Conservation (phyloP, 495 filamentous ascomycete species). For the Lindgomyces ingoldianus region DNA sequence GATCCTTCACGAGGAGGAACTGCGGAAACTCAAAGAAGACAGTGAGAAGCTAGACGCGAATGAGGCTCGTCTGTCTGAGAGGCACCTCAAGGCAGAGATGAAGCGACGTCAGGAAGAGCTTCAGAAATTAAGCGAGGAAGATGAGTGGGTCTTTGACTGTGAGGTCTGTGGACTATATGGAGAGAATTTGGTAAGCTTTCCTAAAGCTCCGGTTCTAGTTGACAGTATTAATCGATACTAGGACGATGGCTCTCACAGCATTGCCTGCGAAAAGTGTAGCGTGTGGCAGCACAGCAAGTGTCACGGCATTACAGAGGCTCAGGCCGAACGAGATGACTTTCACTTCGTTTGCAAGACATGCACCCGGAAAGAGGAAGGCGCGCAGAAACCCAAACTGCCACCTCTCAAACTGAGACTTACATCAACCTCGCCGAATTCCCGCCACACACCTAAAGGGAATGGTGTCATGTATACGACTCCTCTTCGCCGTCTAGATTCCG, state of each 20-base stretch:
- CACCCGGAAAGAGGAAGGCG: constrained; percentile 64
- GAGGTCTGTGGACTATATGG: constrained; percentile 82
- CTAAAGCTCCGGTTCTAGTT: not conserved
- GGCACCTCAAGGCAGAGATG: constrained; percentile 74
- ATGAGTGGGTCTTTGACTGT: constrained; percentile 94
- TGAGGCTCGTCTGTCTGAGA: constrained; percentile 70
- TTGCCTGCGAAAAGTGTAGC: constrained; percentile 93
- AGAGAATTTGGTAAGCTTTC: constrained; percentile 63
- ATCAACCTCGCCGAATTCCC: constrained; percentile 46
- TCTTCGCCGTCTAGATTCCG: constrained; percentile 36
- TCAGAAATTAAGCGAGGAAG: constrained; percentile 72
- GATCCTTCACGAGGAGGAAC: constrained; percentile 77
- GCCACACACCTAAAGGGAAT: constrained; percentile 36
- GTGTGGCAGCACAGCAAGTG: constrained; percentile 97
- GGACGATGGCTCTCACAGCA: constrained; percentile 90
- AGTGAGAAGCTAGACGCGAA: constrained; percentile 65
- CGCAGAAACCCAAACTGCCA: constrained; percentile 64
- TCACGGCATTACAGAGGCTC: constrained; percentile 71
- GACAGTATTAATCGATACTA: constrained; percentile 40
- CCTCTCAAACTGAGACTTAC: constrained; percentile 67
- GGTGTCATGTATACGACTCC: constrained; percentile 17
- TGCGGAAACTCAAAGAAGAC: constrained; percentile 74
- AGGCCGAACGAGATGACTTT: constrained; percentile 84
- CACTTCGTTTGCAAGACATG: constrained; percentile 84
- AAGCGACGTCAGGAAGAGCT: constrained; percentile 74